phyloP scores from a whole-genome alignment of 2,329 filamentous ascomycete species.

The Arthrobotrys entomopaga region DNA sequence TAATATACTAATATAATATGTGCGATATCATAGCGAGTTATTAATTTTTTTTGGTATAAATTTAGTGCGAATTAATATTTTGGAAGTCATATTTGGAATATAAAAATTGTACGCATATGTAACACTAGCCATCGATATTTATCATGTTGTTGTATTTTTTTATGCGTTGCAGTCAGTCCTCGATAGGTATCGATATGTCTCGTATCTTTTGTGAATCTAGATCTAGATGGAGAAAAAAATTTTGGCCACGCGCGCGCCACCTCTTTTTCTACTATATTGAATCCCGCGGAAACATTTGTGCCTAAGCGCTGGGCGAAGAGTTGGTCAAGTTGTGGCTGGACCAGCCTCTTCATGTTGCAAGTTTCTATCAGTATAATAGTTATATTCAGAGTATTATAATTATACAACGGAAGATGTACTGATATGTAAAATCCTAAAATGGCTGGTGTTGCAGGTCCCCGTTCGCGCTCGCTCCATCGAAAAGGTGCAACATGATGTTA shows the following conservation, averaged over 20 bases:
- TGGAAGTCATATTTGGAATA: not conserved
- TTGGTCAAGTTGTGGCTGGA: not conserved
- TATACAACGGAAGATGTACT: not conserved
- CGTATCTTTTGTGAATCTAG: too few relatives aligned
- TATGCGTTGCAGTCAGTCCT: not conserved
- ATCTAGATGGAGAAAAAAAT: too few relatives aligned
- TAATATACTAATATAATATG: not conserved
- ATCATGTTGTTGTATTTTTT: not conserved
- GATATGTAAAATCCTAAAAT: not conserved
- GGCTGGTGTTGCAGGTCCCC: not conserved
- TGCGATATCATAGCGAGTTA: not conserved
- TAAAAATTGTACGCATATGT: not conserved
- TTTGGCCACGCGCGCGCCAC: too few relatives aligned
- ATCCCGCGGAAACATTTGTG: constrained; percentile 13
- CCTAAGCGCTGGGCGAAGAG: constrained; percentile 3
- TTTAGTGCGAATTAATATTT: not conserved
- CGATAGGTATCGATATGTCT: too few relatives aligned
- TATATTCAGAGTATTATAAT: not conserved
- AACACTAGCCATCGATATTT: not conserved
- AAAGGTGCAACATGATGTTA: too few relatives aligned
- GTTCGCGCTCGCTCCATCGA: too few relatives aligned
- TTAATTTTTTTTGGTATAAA: not conserved
- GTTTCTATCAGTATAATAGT: not conserved
- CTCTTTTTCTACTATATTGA: not conserved
- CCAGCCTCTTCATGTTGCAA: not conserved